Base-by-base conservation (phyloP, 371 early-diverging fungal genomes). In the Phascolomyces articulosus region DNA sequence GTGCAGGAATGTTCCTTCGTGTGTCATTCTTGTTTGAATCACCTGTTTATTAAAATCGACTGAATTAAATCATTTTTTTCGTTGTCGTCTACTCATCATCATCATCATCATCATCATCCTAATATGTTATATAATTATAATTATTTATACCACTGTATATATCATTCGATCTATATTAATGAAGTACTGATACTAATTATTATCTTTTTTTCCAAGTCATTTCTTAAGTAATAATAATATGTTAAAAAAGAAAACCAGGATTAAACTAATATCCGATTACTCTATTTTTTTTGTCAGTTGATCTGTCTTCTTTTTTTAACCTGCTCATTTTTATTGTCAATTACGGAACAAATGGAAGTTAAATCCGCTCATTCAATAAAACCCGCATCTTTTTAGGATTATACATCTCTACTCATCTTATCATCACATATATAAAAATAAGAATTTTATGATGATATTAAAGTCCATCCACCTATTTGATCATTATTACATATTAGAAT, bases 1-100 rank as follows among this genome's bases (percentile, higher is more conserved):
- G 51, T 51, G 51, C 51, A 51, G 51, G 51, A 51, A 51, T 24
- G 24, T 51, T 51, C 51, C 23, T 51, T 51, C 23, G 51, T 51
- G 51, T 51, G 51, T 24, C 51, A 51, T 23, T 34, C 2, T 51
- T n/a, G n/a, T 51, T n/a, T 51, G 51, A 51, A 51, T 51, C 51
- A 51, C 51, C 51, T 51, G 51, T 51, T 51, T 10, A 18, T 51
- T 11, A 23, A 7, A n/a, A 28, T 51, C 23, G 4, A 51, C 23
- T 24, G 21, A 23, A 6, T 47, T 44, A 16, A 4, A 47, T 47
- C 47, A 47, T 47, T 16, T n/a, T n/a, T n/a, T n/a, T n/a, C n/a
- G n/a, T n/a, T n/a, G n/a, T n/a, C n/a, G n/a, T n/a, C n/a, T n/a
- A n/a, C n/a, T n/a, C n/a, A n/a, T n/a, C n/a, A n/a, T n/a, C n/a